phyloP scores from a whole-genome alignment of 176 grass and related monocot species.

The Puya raimondii region DNA sequence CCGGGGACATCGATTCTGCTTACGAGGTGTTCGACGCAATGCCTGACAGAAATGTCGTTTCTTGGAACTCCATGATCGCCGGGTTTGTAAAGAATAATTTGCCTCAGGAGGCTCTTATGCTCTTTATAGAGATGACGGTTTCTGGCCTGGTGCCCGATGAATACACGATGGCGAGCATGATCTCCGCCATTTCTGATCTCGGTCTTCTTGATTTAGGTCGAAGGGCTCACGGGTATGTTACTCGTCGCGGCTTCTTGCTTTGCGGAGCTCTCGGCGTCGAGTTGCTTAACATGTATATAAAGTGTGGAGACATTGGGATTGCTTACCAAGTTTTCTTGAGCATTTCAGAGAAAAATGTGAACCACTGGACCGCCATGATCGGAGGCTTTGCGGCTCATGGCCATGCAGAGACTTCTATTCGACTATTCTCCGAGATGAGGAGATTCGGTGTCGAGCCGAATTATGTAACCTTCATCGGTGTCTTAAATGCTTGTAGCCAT shows the following conservation, averaged over 20 bases:
- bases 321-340: conserved; percentile 35
- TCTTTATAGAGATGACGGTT: conserved; percentile 34
- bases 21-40: conserved; percentile 35
- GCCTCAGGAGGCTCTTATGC: conserved; percentile 28
- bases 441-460: conserved; percentile 23
- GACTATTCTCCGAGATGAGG: conserved; percentile 34
- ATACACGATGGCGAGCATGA: conserved; percentile 22
- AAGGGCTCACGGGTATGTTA: conserved; percentile 15
- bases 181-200: conserved; percentile 20
- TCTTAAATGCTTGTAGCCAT: conserved; percentile 53
- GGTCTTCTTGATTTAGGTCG: conserved; percentile 31
- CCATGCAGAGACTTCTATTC: conserved; percentile 24
- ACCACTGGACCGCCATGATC: conserved; percentile 45
- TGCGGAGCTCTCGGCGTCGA: conserved; percentile 30
- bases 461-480: conserved; percentile 41
- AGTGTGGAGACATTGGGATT: conserved; percentile 29
- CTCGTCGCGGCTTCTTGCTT: conserved; percentile 24
- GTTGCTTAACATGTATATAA: conserved; percentile 45
- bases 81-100: conserved; percentile 23
- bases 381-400: conserved; percentile 37
- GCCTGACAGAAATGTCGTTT: conserved; percentile 30
- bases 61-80: conserved; percentile 39
- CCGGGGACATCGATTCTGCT: conserved; percentile 24
- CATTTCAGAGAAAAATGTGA: conserved; percentile 29
- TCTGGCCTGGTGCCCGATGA: conserved; percentile 35